These are phyloP conservation scores for Geotrichum macrosporum DNA, from an alignment of 1,139 yeast genomes.

Conservation along the genomic window DNA sequence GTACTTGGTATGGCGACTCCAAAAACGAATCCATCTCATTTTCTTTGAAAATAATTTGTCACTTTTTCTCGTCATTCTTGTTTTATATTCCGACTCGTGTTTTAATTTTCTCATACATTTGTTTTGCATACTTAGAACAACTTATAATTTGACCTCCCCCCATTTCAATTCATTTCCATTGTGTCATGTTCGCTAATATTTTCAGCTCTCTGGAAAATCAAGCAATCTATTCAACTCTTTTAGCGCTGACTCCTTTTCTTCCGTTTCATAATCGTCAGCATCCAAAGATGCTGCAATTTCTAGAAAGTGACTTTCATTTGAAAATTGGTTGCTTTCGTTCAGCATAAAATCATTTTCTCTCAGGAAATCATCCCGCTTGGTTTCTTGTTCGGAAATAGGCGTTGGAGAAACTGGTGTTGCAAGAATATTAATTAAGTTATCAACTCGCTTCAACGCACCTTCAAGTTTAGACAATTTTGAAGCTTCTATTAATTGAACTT, in stretches of 20 bases:
- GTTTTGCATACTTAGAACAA: neutral
- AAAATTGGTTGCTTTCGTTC: too few species aligned
- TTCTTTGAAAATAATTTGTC: too few species aligned
- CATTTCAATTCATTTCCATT: neutral
- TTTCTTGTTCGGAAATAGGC: too few species aligned
- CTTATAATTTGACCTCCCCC: neutral
- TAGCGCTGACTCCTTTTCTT: constrained; percentile 1
- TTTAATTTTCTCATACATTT: neutral
- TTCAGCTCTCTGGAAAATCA: constrained; percentile 2
- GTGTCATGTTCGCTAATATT: neutral
- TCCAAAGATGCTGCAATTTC: too few species aligned
- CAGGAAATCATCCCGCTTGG: too few species aligned
- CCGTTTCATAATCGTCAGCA: constrained; percentile 1
- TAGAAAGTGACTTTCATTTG: too few species aligned
- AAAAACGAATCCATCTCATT: too few species aligned
- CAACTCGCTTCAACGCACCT: constrained; percentile 13
- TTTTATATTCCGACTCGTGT: too few species aligned
- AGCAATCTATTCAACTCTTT: constrained; percentile 6
- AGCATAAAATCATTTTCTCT: too few species aligned
- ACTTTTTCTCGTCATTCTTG: too few species aligned
- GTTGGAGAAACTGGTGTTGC: constrained; percentile 9
- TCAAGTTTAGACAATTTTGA: constrained; percentile 8
- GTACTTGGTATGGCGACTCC: too few species aligned
- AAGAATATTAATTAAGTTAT: constrained; percentile 8
- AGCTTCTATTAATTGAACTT: neutral